A percentile compares a stretch with the other conserved stretches of the same genome.
Conservation (phyloP, 208 protist species). For the Trypanosoma cruzi region DNA sequence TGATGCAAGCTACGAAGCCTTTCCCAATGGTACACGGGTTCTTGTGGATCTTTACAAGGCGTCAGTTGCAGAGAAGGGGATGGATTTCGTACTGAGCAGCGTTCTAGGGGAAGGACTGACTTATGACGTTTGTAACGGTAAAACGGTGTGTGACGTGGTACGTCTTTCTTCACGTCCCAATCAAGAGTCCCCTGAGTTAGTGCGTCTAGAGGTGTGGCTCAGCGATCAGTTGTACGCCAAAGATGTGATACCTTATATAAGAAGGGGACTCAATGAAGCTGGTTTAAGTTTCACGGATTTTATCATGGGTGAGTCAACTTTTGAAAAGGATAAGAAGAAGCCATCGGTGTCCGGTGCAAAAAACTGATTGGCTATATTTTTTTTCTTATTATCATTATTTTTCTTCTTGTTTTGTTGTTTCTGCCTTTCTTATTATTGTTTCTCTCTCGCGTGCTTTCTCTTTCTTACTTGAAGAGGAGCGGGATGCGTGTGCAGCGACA, state of each 20-base stretch:
- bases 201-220: slow-evolving; percentile 89
- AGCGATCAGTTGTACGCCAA: slow-evolving; percentile 65
- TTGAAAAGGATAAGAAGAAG: slow-evolving; percentile 52
- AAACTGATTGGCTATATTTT: slow-evolving; percentile 3
- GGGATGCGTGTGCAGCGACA: background rate
- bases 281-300: slow-evolving; percentile 49
- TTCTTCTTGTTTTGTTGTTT: slow-evolving; percentile 4
- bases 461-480: background rate
- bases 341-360: slow-evolving; percentile 24
- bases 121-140: slow-evolving; percentile 49
- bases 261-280: slow-evolving; percentile 47
- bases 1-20: slow-evolving; percentile 88
- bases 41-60: slow-evolving; percentile 70
- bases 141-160: slow-evolving; percentile 85
- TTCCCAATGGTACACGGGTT: slow-evolving; percentile 80
- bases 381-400: background rate
- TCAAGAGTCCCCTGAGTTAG: slow-evolving; percentile 58
- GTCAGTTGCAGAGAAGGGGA: slow-evolving; percentile 58
- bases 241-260: slow-evolving; percentile 50
- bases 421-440: background rate
- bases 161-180: slow-evolving; percentile 71
- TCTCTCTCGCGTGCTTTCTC: background rate
- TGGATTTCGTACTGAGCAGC: slow-evolving; percentile 69
- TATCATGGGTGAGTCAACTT: slow-evolving; percentile 60
- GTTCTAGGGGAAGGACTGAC: slow-evolving; percentile 78